phyloP scores from a whole-genome alignment of 2,329 filamentous ascomycete genomes.

The Fusarium subtropicale region DNA sequence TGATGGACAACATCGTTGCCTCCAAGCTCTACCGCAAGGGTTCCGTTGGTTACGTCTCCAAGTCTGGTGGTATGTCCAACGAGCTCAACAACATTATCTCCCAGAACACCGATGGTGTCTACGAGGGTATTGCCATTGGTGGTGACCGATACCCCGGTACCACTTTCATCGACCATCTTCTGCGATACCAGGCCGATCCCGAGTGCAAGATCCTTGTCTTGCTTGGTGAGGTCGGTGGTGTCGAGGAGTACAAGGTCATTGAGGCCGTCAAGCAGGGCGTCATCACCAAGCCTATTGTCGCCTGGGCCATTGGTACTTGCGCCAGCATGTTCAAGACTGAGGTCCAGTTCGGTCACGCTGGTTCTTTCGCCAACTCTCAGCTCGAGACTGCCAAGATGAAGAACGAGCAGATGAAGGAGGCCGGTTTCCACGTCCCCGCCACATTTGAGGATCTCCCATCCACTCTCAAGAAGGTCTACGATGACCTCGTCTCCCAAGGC shows the following conservation, averaged over 20 bases:
- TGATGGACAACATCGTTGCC: slow-evolving; percentile 99
- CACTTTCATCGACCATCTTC: slow-evolving; percentile 98
- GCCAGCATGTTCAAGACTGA: slow-evolving; percentile 99
- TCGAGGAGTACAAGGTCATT: slow-evolving; percentile 99
- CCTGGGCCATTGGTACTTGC: slow-evolving; percentile 99
- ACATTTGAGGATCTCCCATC: slow-evolving; percentile 96
- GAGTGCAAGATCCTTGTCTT: slow-evolving; percentile 97
- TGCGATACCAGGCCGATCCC: slow-evolving; percentile 95
- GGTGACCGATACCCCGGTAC: slow-evolving; percentile 99
- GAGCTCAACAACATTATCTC: slow-evolving; percentile 99
- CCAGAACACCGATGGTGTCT: slow-evolving; percentile 96
- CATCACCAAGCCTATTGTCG: slow-evolving; percentile 98
- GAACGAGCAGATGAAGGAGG: slow-evolving; percentile 97
- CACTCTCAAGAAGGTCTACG: slow-evolving; percentile 83
- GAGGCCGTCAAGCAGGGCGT: slow-evolving; percentile 93
- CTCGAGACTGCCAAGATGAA: slow-evolving; percentile 96
- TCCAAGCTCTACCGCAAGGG: slow-evolving; percentile 99
- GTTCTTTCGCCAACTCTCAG: slow-evolving; percentile 98
- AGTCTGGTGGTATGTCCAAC: slow-evolving; percentile 99
- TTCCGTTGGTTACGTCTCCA: slow-evolving; percentile 99
- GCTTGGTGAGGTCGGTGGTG: slow-evolving; percentile 98
- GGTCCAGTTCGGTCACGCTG: slow-evolving; percentile 99
- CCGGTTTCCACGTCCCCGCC: slow-evolving; percentile 92
- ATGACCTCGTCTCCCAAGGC: slow-evolving; percentile 86
- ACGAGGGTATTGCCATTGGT: slow-evolving; percentile 99